Conservation (phyloP, 768 basidiomycete genomes). For the Termitomyces eurrhizus region DNA sequence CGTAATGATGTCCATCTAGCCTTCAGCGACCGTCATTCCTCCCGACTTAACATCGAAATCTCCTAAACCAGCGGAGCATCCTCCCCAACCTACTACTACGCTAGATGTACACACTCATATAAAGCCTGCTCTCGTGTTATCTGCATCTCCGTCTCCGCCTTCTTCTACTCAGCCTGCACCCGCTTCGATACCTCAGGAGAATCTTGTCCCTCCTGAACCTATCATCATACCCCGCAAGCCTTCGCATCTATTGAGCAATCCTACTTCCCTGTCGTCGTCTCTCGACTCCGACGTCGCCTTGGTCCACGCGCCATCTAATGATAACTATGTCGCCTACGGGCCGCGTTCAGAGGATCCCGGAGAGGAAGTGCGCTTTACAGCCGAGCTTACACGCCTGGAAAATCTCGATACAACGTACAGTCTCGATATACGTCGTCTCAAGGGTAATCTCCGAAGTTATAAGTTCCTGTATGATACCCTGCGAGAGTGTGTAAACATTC, state of each 20-base stretch:
- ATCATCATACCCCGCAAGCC: constrained; percentile 1
- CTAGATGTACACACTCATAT: neutral
- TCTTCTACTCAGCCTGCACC: neutral
- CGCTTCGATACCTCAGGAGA: neutral
- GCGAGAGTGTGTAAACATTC: neutral
- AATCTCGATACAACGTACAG: constrained; percentile 81
- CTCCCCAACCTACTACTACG: neutral
- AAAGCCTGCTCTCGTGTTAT: neutral
- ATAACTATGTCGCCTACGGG: constrained; percentile 37
- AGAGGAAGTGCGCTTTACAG: constrained; percentile 90
- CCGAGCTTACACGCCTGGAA: constrained; percentile 85
- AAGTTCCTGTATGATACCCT: constrained; percentile 71
- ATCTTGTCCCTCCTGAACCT: neutral
- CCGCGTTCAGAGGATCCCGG: constrained; percentile 65
- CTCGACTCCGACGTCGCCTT: constrained; percentile 19
- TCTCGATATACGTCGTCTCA: constrained; percentile 84
- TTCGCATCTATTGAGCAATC: neutral
- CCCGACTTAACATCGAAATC: neutral
- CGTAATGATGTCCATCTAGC: neutral
- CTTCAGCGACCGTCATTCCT: neutral
- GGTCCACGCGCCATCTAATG: constrained; percentile 21
- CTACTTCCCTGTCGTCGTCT: neutral
- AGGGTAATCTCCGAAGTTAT: constrained; percentile 83
- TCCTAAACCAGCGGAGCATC: neutral
- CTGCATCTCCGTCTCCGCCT: neutral